Evolutionary conservation across 164 flowering plant genomes (phyloP), one percentile per base, ranked within the genome.

Genomic region (Piper betle): DNA sequence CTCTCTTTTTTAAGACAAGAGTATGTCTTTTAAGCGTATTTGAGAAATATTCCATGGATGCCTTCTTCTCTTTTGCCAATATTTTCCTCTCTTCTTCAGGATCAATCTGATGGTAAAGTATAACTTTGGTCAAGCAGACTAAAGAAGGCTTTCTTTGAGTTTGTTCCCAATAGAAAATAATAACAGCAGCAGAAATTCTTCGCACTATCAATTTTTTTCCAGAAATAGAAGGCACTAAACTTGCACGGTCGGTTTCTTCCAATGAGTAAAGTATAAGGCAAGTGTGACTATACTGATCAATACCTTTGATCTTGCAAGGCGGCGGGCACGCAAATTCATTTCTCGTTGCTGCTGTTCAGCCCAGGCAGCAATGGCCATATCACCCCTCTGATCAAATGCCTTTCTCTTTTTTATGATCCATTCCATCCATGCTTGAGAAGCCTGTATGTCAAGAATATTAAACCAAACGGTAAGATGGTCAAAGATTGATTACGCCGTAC

Each of bases 381-480:
- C 99, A 77, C 97, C 99, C 52, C 97, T 81, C 72, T 88, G 99
- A 77, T 93, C 99, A 77, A 90, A 93, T 58, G 99, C 97, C 73
- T 82, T 87, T 58, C 94, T 74, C 68, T 90, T 93, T 67, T 87
- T 93, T 50, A 93, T 69, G 16, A 93, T 78, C 96, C 97, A 90
- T 64, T 90, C 99, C 94, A 85, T 86, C 99, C 99, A 93, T 72
- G 99, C 92, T 86, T 88, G 81, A 62, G 97, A 93, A 68, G 97
- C 99, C 99, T 93, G 69, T 25, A 10, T 46, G 6, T 71, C 59
- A 68, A 37, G 11, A 43, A 37, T 13, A 18, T 9, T 17, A 52
- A 4, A 17, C 20, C 13, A 53, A 18, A 38, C 39, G 4, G 42
- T 25, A 25, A 55, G 37, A 15, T 11, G 38, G 19, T 6, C n/a